These are phyloP conservation scores for Hysterium pulicare DNA, from an alignment of 2,329 filamentous ascomycete species.

Conservation along the genomic window DNA sequence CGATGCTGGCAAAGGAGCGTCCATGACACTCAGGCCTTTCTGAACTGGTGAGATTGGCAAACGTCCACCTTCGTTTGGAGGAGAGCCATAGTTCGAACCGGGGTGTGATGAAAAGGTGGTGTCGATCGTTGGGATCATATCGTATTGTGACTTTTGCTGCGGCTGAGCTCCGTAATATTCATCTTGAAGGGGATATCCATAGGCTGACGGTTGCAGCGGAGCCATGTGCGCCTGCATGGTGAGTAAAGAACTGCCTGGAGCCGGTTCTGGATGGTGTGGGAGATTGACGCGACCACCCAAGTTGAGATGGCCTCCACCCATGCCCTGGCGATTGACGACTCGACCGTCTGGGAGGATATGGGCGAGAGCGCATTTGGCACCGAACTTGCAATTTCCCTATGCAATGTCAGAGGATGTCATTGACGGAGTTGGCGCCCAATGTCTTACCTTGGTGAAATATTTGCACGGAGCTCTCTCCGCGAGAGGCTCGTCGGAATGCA, in stretches of 20 bases:
- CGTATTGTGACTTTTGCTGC: conserved; percentile 39
- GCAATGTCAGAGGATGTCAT: not conserved
- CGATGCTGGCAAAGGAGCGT: conserved; percentile 87
- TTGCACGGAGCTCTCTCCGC: conserved; percentile 89
- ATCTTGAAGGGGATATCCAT: conserved; percentile 41
- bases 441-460: conserved; percentile 89
- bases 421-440: not conserved
- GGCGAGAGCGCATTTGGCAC: conserved; percentile 93
- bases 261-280: conserved; percentile 63
- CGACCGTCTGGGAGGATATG: conserved; percentile 93
- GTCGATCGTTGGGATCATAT: conserved; percentile 55
- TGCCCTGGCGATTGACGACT: conserved; percentile 70
- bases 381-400: conserved; percentile 98
- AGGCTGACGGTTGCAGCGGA: conserved; percentile 41
- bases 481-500: conserved; percentile 82
- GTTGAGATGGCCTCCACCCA: conserved; percentile 59
- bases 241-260: conserved; percentile 71
- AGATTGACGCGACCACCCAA: conserved; percentile 65
- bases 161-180: conserved; percentile 31
- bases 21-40: conserved; percentile 79
- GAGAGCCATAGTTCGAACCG: conserved; percentile 74
- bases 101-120: conserved; percentile 57
- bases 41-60: conserved; percentile 74
- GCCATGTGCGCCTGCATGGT: conserved; percentile 51
- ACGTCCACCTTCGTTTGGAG: conserved; percentile 64